Conservation (phyloP, 371 early-diverging fungal genomes). For the Mucor velutinosus region DNA sequence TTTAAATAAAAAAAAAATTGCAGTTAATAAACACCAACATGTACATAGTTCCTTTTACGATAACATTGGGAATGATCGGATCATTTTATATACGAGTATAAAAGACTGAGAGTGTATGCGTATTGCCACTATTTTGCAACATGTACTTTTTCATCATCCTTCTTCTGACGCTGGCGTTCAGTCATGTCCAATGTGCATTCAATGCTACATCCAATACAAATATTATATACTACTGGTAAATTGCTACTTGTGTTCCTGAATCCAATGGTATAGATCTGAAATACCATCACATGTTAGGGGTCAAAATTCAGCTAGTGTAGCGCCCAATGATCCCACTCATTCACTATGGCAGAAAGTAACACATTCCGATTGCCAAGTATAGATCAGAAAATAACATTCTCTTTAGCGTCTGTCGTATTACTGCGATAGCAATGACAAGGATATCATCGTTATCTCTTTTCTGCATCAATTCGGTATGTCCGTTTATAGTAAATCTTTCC, state of each 20-base stretch:
- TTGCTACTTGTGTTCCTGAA: neutral
- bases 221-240: slow-evolving; percentile 27
- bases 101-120: neutral
- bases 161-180: neutral
- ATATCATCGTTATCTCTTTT: slow-evolving; percentile 66
- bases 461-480: slow-evolving; percentile 55
- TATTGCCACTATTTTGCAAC: neutral
- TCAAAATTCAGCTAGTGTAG: slow-evolving; percentile 26
- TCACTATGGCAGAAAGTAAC: slow-evolving; percentile 25
- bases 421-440: slow-evolving; percentile 52
- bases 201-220: slow-evolving; percentile 22
- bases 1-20: slow-evolving; percentile 3
- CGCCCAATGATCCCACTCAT: slow-evolving; percentile 5
- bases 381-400: neutral
- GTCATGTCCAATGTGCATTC: slow-evolving; percentile 6
- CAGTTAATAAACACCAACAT: neutral
- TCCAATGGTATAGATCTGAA: no score
- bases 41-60: slow-evolving; percentile 5
- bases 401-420: slow-evolving; percentile 52
- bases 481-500: neutral
- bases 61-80: slow-evolving; percentile 9
- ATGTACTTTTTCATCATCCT: neutral
- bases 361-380: neutral
- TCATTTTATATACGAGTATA: neutral
- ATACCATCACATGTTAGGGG: slow-evolving; percentile 15